These are phyloP conservation scores for Withania somnifera DNA, from an alignment of 305 asterid species.

Conservation along the genomic window DNA sequence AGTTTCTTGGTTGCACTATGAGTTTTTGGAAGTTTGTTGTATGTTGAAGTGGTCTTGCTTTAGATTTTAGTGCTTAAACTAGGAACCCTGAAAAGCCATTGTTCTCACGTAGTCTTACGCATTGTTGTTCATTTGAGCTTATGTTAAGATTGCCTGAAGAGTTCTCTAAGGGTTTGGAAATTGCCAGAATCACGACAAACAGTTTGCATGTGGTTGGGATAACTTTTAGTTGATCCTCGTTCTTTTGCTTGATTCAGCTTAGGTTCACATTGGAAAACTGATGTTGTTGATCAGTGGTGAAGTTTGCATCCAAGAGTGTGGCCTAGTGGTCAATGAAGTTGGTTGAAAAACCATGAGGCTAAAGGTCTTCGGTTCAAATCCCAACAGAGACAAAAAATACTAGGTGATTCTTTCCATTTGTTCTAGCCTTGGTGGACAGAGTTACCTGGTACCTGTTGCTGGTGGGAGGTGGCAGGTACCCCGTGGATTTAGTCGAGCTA, in stretches of 20 bases:
- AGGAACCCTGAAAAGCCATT: not conserved
- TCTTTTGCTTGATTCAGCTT: not conserved
- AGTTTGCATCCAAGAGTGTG: too few species aligned
- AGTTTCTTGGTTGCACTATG: not conserved
- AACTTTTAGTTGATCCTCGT: not conserved
- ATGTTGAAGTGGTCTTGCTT: not conserved
- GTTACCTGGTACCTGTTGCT: too few species aligned
- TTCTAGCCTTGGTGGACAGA: too few species aligned
- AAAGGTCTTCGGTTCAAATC: too few species aligned
- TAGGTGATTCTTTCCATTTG: too few species aligned
- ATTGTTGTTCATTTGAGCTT: not conserved
- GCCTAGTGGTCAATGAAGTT: too few species aligned
- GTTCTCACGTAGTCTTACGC: not conserved
- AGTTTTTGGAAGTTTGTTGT: not conserved
- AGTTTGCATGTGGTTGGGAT: not conserved
- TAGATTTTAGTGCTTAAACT: not conserved
- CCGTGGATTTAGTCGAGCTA: too few species aligned
- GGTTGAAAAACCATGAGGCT: too few species aligned
- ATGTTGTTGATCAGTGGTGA: not conserved
- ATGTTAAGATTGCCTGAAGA: not conserved
- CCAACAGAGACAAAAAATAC: too few species aligned
- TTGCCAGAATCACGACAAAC: not conserved
- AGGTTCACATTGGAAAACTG: not conserved
- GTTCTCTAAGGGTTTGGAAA: not conserved
- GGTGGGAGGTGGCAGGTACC: too few species aligned